Evolutionary conservation across 805 yeast genomes (phyloP), one percentile per base, ranked within the genome.

Genomic region (Starmerella geochares): DNA sequence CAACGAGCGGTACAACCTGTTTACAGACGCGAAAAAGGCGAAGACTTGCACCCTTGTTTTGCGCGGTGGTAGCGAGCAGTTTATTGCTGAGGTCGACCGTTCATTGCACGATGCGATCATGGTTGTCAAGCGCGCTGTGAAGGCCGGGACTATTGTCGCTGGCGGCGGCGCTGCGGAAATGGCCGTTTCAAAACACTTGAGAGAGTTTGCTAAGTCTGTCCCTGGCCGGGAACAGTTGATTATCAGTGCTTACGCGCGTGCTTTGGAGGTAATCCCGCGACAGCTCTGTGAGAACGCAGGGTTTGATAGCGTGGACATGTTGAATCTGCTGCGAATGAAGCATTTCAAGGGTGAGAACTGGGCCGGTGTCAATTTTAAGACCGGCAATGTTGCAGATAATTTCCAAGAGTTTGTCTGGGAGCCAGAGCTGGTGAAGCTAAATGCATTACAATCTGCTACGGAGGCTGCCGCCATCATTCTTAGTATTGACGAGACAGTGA

Each of bases 121-220:
- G 98, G 88, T 92, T 65, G 97, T 90, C 41, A 90, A 88, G 70
- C 77, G 98, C 60, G 94, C 97, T 1, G 79, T 92, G 37, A 81
- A 84, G 62, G 88, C 88, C 65, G 83, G 80, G 62, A 71, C 78
- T 25, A 80, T 92, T 58, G 98, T 92, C 51, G 97, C 95, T 13
- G 99, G 99, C 54, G 99, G 99, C 57, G 99, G 99, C 56, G 99
- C 99, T 31, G 83, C 87, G 56, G 98, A 92, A 69, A 92, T 92
- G 98, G 97, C 92, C 65, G 63, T 92, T 36, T 87, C 96, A 33
- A 86, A 79, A 65, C 79, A 83, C 65, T 74, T 92, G 59, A 78
- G 98, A 62, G 95, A 86, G 60, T 77, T 81, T 62, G 80, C 96
- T 21, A 81, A 82, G 62, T 77, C 86, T 17, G 84, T 92, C 60